Base-by-base conservation (phyloP, 257 asterid genomes). In the Fraxinus americana region DNA sequence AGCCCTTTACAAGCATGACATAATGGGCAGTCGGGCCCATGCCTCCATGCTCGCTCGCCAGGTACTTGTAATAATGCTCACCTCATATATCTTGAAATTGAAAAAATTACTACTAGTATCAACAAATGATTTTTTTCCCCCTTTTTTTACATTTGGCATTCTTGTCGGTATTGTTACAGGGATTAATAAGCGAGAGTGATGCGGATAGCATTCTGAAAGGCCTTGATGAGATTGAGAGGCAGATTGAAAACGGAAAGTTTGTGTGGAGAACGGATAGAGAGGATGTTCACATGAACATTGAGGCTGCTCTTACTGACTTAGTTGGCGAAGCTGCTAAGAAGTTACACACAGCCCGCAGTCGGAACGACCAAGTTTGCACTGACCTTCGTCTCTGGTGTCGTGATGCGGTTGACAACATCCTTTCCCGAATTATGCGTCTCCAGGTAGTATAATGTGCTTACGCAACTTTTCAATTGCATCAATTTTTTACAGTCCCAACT, bases 271-370 rank as follows among this genome's bases (percentile, higher is more conserved):
- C 92, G 25, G 98, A 95, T 77, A 90, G 99, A 81, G 99, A 95
- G 89, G 99, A 95, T 75, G 99, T 95, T 73, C 99, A 93, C 82
- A 95, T 95, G 99, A 95, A 95, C 85, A 95, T 95, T 41, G 99
- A 95, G 86, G 99, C 99, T 36, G 89, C 97, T 0, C 99, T 95
- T 38, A 95, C 97, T 1, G 98, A 95, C 84, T 84, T 95, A 79
- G 91, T 95, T 76, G 99, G 99, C 4, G 99, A 95, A 85, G 93
- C 99, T 34, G 99, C 99, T 2, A 95, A 95, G 88, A 95, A 93
- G 89, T 98, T 95, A 29, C 99, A 95, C 80, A 95, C 99, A 50
- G 99, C 98, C 0, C 90, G 99, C 72, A 95, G 99, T 78, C 84
- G 99, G 68, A 95, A 95, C 9, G 99, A 95, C 87, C 98, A 95